phyloP scores from a whole-genome alignment of 306 rosid species.

The Prunus mira region DNA sequence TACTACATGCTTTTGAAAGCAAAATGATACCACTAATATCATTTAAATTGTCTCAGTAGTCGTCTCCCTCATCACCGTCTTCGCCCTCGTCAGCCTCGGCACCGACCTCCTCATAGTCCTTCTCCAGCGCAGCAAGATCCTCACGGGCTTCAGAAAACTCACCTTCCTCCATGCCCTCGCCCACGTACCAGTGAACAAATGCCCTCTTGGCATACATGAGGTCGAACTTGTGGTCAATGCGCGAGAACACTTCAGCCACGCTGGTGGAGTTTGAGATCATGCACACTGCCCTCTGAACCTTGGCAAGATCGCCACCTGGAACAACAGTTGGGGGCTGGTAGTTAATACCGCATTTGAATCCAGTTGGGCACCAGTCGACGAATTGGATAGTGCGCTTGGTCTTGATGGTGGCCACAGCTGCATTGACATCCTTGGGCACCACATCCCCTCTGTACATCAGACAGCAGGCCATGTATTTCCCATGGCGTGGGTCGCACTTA shows the following conservation, averaged over 20 bases:
- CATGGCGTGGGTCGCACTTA: constrained; percentile 81
- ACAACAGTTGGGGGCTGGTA: constrained; percentile 87
- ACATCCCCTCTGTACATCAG: constrained; percentile 85
- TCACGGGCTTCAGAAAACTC: constrained; percentile 87
- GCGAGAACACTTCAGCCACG: constrained; percentile 78
- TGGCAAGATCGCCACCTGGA: constrained; percentile 81
- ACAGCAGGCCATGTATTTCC: constrained; percentile 86
- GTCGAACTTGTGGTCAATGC: constrained; percentile 78
- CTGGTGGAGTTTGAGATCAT: constrained; percentile 88
- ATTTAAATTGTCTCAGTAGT: constrained; percentile 32
- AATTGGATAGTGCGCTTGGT: constrained; percentile 82
- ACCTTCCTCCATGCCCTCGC: constrained; percentile 90
- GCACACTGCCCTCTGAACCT: constrained; percentile 81
- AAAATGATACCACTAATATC: too few species aligned
- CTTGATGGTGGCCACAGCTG: constrained; percentile 81
- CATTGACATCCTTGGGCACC: constrained; percentile 81
- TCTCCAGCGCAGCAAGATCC: constrained; percentile 79
- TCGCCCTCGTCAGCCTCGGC: constrained; percentile 69
- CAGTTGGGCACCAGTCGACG: constrained; percentile 92
- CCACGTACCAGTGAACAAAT: constrained; percentile 85
- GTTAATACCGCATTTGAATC: constrained; percentile 81
- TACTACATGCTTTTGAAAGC: too few species aligned
- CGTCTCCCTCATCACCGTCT: constrained; percentile 62
- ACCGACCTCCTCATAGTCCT: constrained; percentile 80
- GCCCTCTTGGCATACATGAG: constrained; percentile 88